phyloP scores from a whole-genome alignment of 2,329 filamentous ascomycete species.

The Stachybotrys echinatus region DNA sequence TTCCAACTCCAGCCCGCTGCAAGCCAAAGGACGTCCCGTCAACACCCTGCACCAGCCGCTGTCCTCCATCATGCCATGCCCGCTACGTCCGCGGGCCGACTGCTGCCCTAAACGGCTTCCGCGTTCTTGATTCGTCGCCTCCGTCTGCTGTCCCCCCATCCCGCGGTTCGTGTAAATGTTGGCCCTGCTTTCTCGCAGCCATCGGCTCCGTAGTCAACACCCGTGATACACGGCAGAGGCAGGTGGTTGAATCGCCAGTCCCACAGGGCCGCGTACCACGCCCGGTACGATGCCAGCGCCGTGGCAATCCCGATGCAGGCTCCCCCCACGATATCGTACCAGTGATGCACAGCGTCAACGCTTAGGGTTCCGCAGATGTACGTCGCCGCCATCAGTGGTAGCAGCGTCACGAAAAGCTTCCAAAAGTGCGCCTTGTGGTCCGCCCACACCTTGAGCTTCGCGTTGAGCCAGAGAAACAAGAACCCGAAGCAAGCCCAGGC shows the following conservation, averaged over 20 bases:
- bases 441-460: slow-evolving; percentile 65
- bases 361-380: slow-evolving; percentile 58
- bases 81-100: no score
- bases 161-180: neutral
- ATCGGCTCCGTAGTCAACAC: no score
- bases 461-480: slow-evolving; percentile 64
- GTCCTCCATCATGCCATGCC: no score
- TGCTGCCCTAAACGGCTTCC: no score
- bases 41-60: no score
- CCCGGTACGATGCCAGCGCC: slow-evolving; percentile 59
- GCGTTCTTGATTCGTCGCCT: no score
- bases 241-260: slow-evolving; percentile 66
- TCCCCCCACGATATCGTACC: slow-evolving; percentile 64
- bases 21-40: no score
- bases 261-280: slow-evolving; percentile 63
- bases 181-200: neutral
- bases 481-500: slow-evolving; percentile 61
- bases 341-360: slow-evolving; percentile 63
- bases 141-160: no score
- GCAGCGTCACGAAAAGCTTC: slow-evolving; percentile 55
- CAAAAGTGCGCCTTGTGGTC: slow-evolving; percentile 63
- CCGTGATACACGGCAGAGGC: no score
- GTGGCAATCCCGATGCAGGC: slow-evolving; percentile 57
- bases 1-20: no score
- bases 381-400: slow-evolving; percentile 54